Base-by-base conservation (phyloP, 2,329 filamentous ascomycete species). In the Byssoonygena ceratinophila region DNA sequence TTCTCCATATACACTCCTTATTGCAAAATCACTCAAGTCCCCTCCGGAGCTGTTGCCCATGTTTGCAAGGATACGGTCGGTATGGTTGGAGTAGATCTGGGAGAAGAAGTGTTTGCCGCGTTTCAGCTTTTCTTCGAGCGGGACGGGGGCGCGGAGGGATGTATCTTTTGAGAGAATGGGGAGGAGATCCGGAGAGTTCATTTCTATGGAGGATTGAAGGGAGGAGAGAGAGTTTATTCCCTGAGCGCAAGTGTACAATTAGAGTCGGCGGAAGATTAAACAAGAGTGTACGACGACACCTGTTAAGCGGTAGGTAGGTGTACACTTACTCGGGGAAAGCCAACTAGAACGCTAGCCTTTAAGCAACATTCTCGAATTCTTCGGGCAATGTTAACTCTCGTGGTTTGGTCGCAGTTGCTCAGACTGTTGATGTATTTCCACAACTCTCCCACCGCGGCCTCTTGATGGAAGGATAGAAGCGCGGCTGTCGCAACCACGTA, bases 1-100 rank as follows among this genome's bases (percentile, higher is more conserved):
- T 31, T 62, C 62, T 29, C 62, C 62, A 51, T 64, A 64, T 41
- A 64, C 60, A 51, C 59, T 60, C 12, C 57, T 45, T 18, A 64
- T 55, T 16, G 61, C 61, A 52, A 60, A 64, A 39, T 62, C 57
- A 43, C 57, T 60, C 48, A 64, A 54, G 41, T 64, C 62, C 29
- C 61, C 60, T 16, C 61, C 61, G 6, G 61, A 63, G 29, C 55
- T 60, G 23, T 46, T 37, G 18, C 57, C 55, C 61, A 64, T 63
- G 18, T 57, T 57, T 11, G 52, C 25, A 3, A 64, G 45, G 12
- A 64, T 60, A 23, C 58, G 57, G 40, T 59, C 50, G 9, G 59
- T 63, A 54, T 64, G 60, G 16, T 59, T 57, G n/a, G 54, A 47
- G 55, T 64, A 64, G 46, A 64, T 63, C 11, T 55, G 54, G 23